Percentiles rank a stretch among this genome's conserved stretches.
phyloP scores from a whole-genome alignment of 495 filamentous ascomycete genomes.

The Pyrenopolyporus hunteri region DNA sequence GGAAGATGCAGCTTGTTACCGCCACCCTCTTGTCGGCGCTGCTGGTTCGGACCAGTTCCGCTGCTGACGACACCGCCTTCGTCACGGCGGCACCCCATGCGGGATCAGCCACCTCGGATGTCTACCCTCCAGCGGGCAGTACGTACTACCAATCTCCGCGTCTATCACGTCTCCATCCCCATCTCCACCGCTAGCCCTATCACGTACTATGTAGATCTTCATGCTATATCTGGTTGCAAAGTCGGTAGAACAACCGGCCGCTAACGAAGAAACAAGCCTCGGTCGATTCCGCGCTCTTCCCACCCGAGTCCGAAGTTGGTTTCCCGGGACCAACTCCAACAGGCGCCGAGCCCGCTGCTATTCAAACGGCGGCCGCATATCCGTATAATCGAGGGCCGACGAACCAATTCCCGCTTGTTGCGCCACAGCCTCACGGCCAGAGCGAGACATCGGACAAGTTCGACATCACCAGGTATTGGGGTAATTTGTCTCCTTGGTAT shows the following conservation, averaged over 20 bases:
- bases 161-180: too few species aligned
- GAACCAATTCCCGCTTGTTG: constrained; percentile 38
- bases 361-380: constrained; percentile 35
- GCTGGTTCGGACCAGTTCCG: constrained; percentile 15
- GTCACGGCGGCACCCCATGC: constrained; percentile 28
- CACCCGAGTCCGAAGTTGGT: constrained; percentile 36
- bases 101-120: constrained; percentile 31
- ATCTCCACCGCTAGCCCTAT: too few species aligned
- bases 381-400: constrained; percentile 39
- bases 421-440: constrained; percentile 33
- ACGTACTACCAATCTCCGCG: constrained; percentile 10
- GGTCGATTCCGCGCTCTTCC: constrained; percentile 35
- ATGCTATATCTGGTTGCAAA: too few species aligned
- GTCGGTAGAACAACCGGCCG: background rate
- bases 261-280: constrained; percentile 32
- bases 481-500: constrained; percentile 43
- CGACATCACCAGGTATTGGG: constrained; percentile 43
- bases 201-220: too few species aligned
- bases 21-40: constrained; percentile 24
- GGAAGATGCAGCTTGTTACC: constrained; percentile 31
- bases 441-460: constrained; percentile 22
- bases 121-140: constrained; percentile 37
- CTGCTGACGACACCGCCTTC: constrained; percentile 26
- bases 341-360: constrained; percentile 31
- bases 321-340: constrained; percentile 37